Evolutionary conservation across 2,329 filamentous ascomycete genomes (phyloP).

Genomic region (Penicillium sp.): DNA sequence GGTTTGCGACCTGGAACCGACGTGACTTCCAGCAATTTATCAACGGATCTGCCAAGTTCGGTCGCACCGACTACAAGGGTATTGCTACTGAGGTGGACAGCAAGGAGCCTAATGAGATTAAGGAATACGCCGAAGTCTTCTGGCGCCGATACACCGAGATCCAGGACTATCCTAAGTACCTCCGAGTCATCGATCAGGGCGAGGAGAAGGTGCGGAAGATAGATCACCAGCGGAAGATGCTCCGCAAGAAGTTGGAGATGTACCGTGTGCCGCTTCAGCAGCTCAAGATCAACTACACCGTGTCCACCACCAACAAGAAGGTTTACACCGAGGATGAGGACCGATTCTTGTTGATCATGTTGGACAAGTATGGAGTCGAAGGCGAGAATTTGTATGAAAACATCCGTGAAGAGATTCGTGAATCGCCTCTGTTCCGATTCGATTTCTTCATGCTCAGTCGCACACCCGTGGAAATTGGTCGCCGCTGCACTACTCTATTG

Average conservation of each 20-base stretch:
- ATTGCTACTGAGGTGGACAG: constrained; percentile 90
- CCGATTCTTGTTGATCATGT: constrained; percentile 86
- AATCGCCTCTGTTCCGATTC: constrained; percentile 92
- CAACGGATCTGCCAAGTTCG: constrained; percentile 90
- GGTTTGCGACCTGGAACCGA: constrained; percentile 93
- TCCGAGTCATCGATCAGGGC: constrained; percentile 85
- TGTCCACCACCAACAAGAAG: constrained; percentile 99
- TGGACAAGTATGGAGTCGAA: constrained; percentile 90
- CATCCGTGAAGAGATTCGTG: constrained; percentile 95
- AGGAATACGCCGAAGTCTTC: constrained; percentile 89
- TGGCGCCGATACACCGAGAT: constrained; percentile 95
- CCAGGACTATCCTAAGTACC: constrained; percentile 80
- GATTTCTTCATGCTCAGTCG: constrained; percentile 99
- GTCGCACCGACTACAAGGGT: constrained; percentile 76
- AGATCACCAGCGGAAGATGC: constrained; percentile 86
- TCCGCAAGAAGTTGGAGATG: constrained; percentile 91
- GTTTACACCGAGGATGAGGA: constrained; percentile 99
- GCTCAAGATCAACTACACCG: constrained; percentile 97
- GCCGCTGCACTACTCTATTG: constrained; percentile 88
- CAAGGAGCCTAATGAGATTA: constrained; percentile 81
- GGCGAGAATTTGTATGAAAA: constrained; percentile 85
- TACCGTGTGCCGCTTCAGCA: constrained; percentile 98
- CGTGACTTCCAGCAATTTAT: constrained; percentile 98
- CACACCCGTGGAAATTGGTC: constrained; percentile 86
- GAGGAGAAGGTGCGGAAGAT: constrained; percentile 87